phyloP scores from a whole-genome alignment of 345 rosid genomes.

The Eucalyptus coolabah region DNA sequence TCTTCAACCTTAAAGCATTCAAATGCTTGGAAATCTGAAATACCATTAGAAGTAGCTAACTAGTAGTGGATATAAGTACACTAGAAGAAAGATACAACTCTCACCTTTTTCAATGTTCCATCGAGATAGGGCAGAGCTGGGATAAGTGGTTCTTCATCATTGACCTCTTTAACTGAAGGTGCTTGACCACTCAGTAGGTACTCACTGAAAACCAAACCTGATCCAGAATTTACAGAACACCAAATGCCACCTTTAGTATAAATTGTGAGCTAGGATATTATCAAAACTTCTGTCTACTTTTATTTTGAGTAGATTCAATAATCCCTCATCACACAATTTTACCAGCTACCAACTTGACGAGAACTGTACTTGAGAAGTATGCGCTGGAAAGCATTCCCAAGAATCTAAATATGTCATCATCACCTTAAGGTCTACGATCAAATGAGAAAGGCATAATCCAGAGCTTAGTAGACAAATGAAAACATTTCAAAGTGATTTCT shows the following conservation, averaged over 20 bases:
- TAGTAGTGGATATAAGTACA: background rate
- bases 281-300: background rate
- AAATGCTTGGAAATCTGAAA: background rate
- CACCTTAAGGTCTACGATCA: background rate
- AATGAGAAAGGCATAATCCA: background rate
- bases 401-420: background rate
- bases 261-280: background rate
- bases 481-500: background rate
- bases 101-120: constrained; percentile 14
- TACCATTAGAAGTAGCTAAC: background rate
- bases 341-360: background rate
- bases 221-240: background rate
- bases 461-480: background rate
- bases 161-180: constrained; percentile 83
- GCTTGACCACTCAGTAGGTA: constrained; percentile 93
- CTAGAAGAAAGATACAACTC: constrained; percentile 9
- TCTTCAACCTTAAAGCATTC: background rate
- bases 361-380: background rate
- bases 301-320: background rate
- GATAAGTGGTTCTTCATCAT: constrained; percentile 92
- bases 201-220: constrained; percentile 93
- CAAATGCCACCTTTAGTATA: background rate
- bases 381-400: background rate
- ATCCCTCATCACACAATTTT: background rate
- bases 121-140: constrained; percentile 40